Evolutionary conservation across 179 eudicot species (phyloP), one percentile per base, ranked within the genome.

Genomic region (Carnegiea gigantea): DNA sequence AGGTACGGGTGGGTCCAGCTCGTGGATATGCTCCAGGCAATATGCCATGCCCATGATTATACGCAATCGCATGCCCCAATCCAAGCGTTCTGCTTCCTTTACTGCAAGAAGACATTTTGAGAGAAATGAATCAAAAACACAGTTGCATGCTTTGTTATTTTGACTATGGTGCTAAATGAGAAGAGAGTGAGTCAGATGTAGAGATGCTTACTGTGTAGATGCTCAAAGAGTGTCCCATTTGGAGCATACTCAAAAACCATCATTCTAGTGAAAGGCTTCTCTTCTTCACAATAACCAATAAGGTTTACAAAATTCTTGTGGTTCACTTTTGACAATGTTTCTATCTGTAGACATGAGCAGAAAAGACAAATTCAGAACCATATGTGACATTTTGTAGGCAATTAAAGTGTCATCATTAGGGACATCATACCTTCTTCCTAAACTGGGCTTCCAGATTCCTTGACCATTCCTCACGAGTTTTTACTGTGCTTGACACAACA

Each of bases 151-250:
- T 75, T 23, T 24, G 28, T 4, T 44, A 2, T 9, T 23, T 78
- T 14, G 62, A 9, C 23, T 54, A 70, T 5, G 12, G 13, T 20
- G 40, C 49, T 51, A 1, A 59, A 53, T 17, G 74, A 40, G 10
- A 51, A 14, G 57, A 76, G 24, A 86, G 6, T 9, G 0, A 0
- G 44, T 40, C 9, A 40, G 8, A 33, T 33, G 36, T 2, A 33
- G 36, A 33, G 60, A 17, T 57, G n/a, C 95, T 86, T 85, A 95
- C 97, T 86, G 85, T 95, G 98, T 54, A 93, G 88, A 87, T 95
- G 98, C 89, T 95, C 98, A 54, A 87, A 93, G 21, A 95, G 91
- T 8, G 95, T 93, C 81, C 98, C 98, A 73, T 92, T 95, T 65
- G 98, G 95, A 53, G 89, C 89, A 76, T 88, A 88, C 85, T 86